A percentile compares a stretch with the other conserved stretches of the same genome.
Evolutionary conservation across 768 basidiomycete genomes (phyloP).

Genomic region (Rhodotorula paludigena): DNA sequence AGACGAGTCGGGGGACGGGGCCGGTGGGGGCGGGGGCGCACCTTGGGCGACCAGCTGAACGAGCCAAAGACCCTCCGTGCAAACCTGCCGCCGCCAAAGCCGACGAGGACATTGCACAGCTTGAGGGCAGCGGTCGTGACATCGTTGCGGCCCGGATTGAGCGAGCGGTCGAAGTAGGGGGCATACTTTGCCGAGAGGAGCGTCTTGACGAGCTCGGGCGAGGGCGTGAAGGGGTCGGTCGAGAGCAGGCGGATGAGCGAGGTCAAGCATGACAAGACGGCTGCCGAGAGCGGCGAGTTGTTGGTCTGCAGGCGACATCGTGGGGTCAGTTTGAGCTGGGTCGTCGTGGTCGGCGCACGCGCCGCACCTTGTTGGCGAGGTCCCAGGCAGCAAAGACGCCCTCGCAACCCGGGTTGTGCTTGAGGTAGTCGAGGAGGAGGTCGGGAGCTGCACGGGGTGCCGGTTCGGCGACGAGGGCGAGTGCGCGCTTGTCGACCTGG

Average conservation of each 20-base stretch:
- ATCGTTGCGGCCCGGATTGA: constrained; percentile 39
- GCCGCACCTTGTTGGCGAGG: constrained; percentile 32
- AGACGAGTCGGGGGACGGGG: neutral
- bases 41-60: constrained; percentile 35
- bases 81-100: constrained; percentile 30
- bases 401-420: constrained; percentile 21
- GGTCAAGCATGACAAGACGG: constrained; percentile 32
- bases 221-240: constrained; percentile 35
- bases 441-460: constrained; percentile 16
- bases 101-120: constrained; percentile 34
- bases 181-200: constrained; percentile 30
- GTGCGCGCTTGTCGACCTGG: constrained; percentile 33
- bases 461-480: constrained; percentile 19
- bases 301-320: constrained; percentile 13
- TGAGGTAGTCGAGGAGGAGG: constrained; percentile 34
- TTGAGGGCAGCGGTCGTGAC: constrained; percentile 33
- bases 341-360: neutral
- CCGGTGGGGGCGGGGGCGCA: neutral
- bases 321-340: neutral
- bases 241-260: constrained; percentile 35
- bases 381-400: constrained; percentile 37
- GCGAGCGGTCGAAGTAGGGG: constrained; percentile 29
- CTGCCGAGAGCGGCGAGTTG: constrained; percentile 34
- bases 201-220: constrained; percentile 32
- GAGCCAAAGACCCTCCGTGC: constrained; percentile 24